Evolutionary conservation across 2,329 filamentous ascomycete species (phyloP), one percentile per base, ranked within the genome.

Genomic region (Calonectria hongkongensis): DNA sequence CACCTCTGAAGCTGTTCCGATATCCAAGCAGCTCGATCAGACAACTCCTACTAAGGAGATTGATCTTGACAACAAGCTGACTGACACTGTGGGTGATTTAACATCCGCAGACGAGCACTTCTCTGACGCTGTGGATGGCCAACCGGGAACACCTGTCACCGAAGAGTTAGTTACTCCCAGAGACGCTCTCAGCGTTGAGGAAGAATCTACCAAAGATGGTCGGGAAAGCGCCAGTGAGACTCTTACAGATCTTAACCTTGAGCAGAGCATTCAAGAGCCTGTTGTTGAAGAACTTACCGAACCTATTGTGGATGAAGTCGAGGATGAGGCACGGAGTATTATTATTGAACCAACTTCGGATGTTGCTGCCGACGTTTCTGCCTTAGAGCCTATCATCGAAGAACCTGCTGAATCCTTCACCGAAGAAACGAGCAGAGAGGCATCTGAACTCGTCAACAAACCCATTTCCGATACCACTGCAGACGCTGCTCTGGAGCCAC

Each of bases 31-130:
- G 13, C 76, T 80, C 18, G 74, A 72, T 60, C 76, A 78, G 48
- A 73, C 78, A n/a, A 80, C 78, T 12, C 79, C 81, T 7, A 76
- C 76, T 43, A 79, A 78, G 67, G 73, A 74, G 33, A 74, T 71
- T 18, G 63, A 54, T 7, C 66, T 54, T 18, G 69, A 70, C 3
- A 75, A 74, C 13, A 62, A 64, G 6, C 66, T 79, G 30, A 71
- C 74, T 12, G 79, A 81, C 9, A 75, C 76, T 39, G 21, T 75
- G 6, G 83, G 85, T 10, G 81, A 83, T 41, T 48, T 83, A 62
- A 79, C 81, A 9, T 84, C 84, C 41, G 79, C 80, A 15, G 83
- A 84, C 65, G 83, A 85, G 48, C 80, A 84, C 54, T 83, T 84
- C 50, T 83, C 83, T 6, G 83, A 85, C 47, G 83, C 83, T 12